A percentile compares a stretch with the other conserved stretches of the same genome.
phyloP scores from a whole-genome alignment of 2,329 filamentous ascomycete species.

The Lecanosticta acicola region DNA sequence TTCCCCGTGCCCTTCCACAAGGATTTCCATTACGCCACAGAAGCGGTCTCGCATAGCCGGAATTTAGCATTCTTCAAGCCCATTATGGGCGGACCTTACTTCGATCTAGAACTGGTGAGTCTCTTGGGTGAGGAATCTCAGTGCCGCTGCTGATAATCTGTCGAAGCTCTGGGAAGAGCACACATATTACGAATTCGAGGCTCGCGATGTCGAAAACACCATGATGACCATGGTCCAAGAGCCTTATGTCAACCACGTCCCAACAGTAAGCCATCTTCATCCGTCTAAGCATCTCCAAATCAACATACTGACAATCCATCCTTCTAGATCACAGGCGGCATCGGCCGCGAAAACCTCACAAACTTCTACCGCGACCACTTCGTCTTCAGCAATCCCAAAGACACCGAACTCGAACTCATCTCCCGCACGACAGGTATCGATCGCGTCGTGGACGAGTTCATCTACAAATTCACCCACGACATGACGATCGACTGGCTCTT shows the following conservation, averaged over 20 bases:
- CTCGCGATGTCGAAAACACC: constrained; percentile 62
- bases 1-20: constrained; percentile 49
- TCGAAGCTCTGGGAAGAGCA: constrained; percentile 68
- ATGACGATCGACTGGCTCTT: constrained; percentile 65
- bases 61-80: constrained; percentile 61
- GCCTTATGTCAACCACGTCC: constrained; percentile 73
- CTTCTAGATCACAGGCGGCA: constrained; percentile 53
- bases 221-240: constrained; percentile 79
- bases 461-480: constrained; percentile 60
- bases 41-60: constrained; percentile 61
- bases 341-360: constrained; percentile 58
- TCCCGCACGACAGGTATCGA: constrained; percentile 68
- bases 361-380: constrained; percentile 69
- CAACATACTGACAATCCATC: too few species aligned
- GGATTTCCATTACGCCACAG: constrained; percentile 50
- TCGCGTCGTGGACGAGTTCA: constrained; percentile 65
- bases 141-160: background rate
- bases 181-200: constrained; percentile 63
- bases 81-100: constrained; percentile 57
- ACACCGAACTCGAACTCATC: constrained; percentile 62
- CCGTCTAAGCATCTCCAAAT: too few species aligned
- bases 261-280: constrained; percentile 46
- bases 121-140: background rate
- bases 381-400: constrained; percentile 65
- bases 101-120: constrained; percentile 60